Percentiles rank a stretch among this genome's conserved stretches.
Conservation (phyloP, 768 basidiomycete species). For the Calocera viscosa region DNA sequence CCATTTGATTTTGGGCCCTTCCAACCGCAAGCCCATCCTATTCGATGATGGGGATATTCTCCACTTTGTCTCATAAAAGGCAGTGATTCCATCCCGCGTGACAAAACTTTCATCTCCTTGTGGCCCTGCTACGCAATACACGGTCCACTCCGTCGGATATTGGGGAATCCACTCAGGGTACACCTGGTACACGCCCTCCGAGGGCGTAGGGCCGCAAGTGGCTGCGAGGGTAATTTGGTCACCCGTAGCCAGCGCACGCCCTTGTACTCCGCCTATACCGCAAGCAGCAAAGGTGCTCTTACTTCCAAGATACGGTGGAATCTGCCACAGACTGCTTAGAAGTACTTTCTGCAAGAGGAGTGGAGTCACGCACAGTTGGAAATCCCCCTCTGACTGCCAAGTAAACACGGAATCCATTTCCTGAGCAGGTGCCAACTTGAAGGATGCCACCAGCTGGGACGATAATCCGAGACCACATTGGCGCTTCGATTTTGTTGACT, state of each 20-base stretch:
- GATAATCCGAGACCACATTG: slow-evolving; percentile 40
- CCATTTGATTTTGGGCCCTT: slow-evolving; percentile 42
- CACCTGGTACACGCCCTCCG: slow-evolving; percentile 23
- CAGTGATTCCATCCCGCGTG: slow-evolving; percentile 34
- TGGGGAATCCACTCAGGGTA: slow-evolving; percentile 14
- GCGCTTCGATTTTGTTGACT: slow-evolving; percentile 30
- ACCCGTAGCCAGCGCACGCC: slow-evolving; percentile 39
- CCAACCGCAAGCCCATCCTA: slow-evolving; percentile 51
- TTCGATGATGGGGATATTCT: slow-evolving; percentile 45
- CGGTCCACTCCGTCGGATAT: slow-evolving; percentile 39
- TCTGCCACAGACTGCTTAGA: neutral
- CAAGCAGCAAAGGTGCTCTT: neutral
- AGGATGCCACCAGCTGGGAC: slow-evolving; percentile 38
- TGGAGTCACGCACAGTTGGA: slow-evolving; percentile 42
- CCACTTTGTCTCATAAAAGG: slow-evolving; percentile 45
- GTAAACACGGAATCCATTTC: slow-evolving; percentile 42
- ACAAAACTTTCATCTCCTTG: slow-evolving; percentile 49
- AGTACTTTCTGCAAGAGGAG: slow-evolving; percentile 41
- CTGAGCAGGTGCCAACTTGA: slow-evolving; percentile 28
- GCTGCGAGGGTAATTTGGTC: slow-evolving; percentile 33
- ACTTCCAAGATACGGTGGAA: neutral
- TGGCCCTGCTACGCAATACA: slow-evolving; percentile 49
- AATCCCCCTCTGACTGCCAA: slow-evolving; percentile 49
- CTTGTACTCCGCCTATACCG: slow-evolving; percentile 28
- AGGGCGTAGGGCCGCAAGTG: slow-evolving; percentile 18